Base-by-base conservation (phyloP, 257 asterid genomes). In the Scutellaria minor region DNA sequence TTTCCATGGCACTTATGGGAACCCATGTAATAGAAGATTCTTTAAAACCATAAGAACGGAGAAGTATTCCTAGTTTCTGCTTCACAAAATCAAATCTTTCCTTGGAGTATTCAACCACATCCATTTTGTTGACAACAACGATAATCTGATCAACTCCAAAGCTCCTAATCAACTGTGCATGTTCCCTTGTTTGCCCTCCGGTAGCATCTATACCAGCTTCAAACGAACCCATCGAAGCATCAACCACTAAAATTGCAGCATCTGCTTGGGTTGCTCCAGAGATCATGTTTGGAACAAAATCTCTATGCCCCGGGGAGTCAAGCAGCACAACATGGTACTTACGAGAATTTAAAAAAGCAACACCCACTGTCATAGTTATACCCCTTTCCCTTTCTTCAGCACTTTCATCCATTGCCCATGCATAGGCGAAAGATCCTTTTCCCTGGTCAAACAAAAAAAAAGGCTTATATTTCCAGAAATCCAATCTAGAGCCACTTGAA, bases 261-360 rank as follows among this genome's bases (percentile, higher is more conserved):
- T 95, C 99, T 69, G 99, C 99, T 84, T 95, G 99, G 24, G 97
- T 88, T 82, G 99, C 96, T 77, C 99, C 99, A 18, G 99, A 84
- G 78, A 95, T 95, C 99, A 95, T 95, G 82, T 92, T 95, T 71
- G 99, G 99, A 71, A 95, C 98, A 78, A 95, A 90, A 80, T 95
- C 99, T 82, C 88, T 87, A 73, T 95, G 99, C 71, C 97, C 99
- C 2, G 99, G 99, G 62, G 99, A 95, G 82, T 95, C 99, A 1
- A 95, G 98, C 77, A 95, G 80, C 81, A 95, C 98, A 67, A 95
- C 81, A 24, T 82, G 92, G 76, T 88, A 90, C 37, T 81, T 89
- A 68, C 75, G 85, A 64, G 97, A 79, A 64, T 85, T 88, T 72
- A 91, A 87, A 83, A 88, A 92, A 6, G 98, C 97, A 83, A 95